Evolutionary conservation across 2,329 filamentous ascomycete genomes (phyloP), one percentile per base, ranked within the genome.

Genomic region (Ampelomyces quisqualis): DNA sequence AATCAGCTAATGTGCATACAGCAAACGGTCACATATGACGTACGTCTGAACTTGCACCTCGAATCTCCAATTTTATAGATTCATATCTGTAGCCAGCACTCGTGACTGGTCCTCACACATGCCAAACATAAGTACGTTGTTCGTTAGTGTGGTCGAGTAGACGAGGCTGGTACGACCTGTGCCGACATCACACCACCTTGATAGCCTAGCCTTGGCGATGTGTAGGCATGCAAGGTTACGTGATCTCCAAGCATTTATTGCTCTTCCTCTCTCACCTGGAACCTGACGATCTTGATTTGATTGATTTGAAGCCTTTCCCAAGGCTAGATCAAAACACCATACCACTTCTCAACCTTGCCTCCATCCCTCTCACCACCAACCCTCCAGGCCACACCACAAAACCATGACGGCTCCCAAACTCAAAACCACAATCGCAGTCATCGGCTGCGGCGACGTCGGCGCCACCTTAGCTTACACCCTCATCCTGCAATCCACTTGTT

Each of bases 401-500:
- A 38, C 10, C 19, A 62, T 63, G 59, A 7, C 53, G 3, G 47
- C 55, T 9, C 61, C 54, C 4, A 61, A 58, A 31, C 58, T 67
- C 36, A 66, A 64, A 40, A 65, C 61, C 17, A 60, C 49, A 38
- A 75, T 78, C 44, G 75, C 75, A 14, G 73, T 79, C 35, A 61
- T 79, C 9, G 76, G 77, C 20, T 73, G 71, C 14, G 76, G 76
- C 37, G 70, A 74, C 43, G 76, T 78, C 14, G 76, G 76, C 28
- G 70, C 70, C 10, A 76, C 75, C 2, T 71, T 74, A 34, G 76
- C 76, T 15, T 76, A 76, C 49, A 73, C 73, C 4, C 69, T 80
- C 3, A 72, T 79, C 40, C 68, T 78, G 5, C 68, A 70, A 42
- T 73, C 73, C n/a, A 64, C 77, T 27, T 73, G 72, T 17, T 66